Evolutionary conservation across 768 basidiomycete species (phyloP), one percentile per base, ranked within the genome.

Genomic region (Mycena crocata): DNA sequence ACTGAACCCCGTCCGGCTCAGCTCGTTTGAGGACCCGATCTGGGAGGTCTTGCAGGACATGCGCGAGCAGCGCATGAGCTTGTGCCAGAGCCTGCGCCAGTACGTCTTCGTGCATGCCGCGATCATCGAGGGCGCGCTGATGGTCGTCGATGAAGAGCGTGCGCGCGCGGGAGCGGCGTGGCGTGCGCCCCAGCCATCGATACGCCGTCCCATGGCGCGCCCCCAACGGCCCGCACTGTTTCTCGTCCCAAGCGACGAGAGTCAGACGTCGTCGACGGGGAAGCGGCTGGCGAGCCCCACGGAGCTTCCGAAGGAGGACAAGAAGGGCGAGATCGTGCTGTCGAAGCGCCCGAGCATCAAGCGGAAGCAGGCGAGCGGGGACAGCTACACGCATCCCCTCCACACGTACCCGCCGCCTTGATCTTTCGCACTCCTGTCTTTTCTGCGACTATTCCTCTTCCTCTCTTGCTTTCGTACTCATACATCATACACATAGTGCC

Each of bases 21-120:
- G 88, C 46, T 82, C 83, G 37, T 89, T 91, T 67, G 84, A 86
- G 34, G 91, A 94, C 50, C 97, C 97, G 4, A 87, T 98, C 42
- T 89, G 86, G 76, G 86, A 89, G 59, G 86, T 98, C 1, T 83
- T 98, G 55, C 94, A 96, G 78, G 94, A 96, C 75, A 95, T 99
- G 91, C 86, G 97, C 48, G 91, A 96, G 77, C 96, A 98, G 80
- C 84, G 97, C 58, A 99, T 99, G 97, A 95, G 94, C 73, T 79
- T 98, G 67, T 97, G 96, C 75, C 96, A 97, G 82, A 97, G 93
- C 77, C 80, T 96, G 74, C 83, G 96, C 63, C 97, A 99, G 80
- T 99, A 96, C 74, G 91, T 96, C 23, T 98, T 96, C 78, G 93
- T 95, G 39, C 94, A 98, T 75, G 89, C 91, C 32, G 94, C 90